phyloP scores from a whole-genome alignment of 1,284 basidiomycete genomes.

The Puccinia sorghi region DNA sequence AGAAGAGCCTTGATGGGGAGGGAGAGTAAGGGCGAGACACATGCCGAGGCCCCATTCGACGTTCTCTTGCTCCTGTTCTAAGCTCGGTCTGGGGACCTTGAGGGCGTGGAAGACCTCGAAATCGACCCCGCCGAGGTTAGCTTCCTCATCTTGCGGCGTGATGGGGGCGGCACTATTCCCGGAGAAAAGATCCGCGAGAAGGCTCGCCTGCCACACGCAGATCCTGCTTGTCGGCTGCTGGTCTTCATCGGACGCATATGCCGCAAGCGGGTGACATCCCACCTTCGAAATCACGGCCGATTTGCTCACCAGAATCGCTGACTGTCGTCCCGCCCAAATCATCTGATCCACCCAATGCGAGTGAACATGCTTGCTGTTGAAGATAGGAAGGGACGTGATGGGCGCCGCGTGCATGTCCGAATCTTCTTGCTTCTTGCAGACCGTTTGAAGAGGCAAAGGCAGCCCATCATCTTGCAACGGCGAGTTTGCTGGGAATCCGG shows the following conservation, averaged over 20 bases:
- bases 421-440: neutral
- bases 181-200: slow-evolving; percentile 16
- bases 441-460: neutral
- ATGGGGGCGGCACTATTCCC: slow-evolving; percentile 5
- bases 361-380: slow-evolving; percentile 28
- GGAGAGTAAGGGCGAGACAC: slow-evolving; percentile 7
- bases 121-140: slow-evolving; percentile 11
- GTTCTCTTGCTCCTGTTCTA: slow-evolving; percentile 4
- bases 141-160: neutral
- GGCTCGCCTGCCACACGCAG: slow-evolving; percentile 19
- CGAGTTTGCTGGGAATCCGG: slow-evolving; percentile 6
- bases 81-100: neutral
- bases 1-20: too few species aligned
- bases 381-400: slow-evolving; percentile 15
- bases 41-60: slow-evolving; percentile 22
- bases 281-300: neutral
- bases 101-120: slow-evolving; percentile 4
- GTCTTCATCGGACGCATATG: slow-evolving; percentile 4
- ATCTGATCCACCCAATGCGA: slow-evolving; percentile 32
- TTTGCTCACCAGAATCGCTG: slow-evolving; percentile 22
- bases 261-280: neutral
- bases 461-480: neutral
- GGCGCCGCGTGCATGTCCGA: neutral
- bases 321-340: neutral
- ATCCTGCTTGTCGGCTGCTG: neutral